Percentiles rank a stretch among this genome's conserved stretches.
Conservation (phyloP, 306 rosid genomes). For the Quercus mongolica region DNA sequence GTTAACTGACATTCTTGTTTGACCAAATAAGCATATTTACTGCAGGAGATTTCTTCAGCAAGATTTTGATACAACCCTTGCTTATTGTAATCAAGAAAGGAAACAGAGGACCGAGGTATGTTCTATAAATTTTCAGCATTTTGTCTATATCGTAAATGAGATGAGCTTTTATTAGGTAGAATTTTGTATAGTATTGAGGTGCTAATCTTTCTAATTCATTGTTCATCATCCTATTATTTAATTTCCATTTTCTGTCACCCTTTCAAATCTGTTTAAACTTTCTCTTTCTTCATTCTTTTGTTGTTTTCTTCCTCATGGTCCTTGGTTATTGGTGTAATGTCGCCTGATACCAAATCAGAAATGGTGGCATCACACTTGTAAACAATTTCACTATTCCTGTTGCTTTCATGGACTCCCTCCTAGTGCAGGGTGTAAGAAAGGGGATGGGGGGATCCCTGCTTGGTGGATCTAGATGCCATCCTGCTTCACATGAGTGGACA, state of each 20-base stretch:
- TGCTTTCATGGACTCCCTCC: background rate
- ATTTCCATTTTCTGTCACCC: background rate
- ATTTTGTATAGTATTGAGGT: background rate
- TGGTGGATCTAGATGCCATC: background rate
- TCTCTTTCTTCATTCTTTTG: background rate
- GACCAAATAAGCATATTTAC: background rate
- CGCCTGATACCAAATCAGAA: background rate
- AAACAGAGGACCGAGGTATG: slow-evolving; percentile 89
- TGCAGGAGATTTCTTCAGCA: slow-evolving; percentile 96
- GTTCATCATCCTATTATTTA: background rate
- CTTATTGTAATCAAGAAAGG: slow-evolving; percentile 83
- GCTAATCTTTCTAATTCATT: background rate
- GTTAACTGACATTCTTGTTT: slow-evolving; percentile 1
- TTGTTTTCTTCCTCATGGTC: background rate
- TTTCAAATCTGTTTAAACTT: background rate
- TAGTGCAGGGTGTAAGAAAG: background rate
- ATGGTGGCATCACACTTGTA: background rate
- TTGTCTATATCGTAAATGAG: background rate
- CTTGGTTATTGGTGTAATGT: background rate
- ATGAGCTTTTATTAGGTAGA: background rate
- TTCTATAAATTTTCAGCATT: background rate
- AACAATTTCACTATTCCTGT: background rate
- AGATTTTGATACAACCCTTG: slow-evolving; percentile 93
- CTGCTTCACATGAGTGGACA: background rate
- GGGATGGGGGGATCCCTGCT: background rate